phyloP scores from a whole-genome alignment of 2,329 filamentous ascomycete genomes.

The Ophiostoma sp. region DNA sequence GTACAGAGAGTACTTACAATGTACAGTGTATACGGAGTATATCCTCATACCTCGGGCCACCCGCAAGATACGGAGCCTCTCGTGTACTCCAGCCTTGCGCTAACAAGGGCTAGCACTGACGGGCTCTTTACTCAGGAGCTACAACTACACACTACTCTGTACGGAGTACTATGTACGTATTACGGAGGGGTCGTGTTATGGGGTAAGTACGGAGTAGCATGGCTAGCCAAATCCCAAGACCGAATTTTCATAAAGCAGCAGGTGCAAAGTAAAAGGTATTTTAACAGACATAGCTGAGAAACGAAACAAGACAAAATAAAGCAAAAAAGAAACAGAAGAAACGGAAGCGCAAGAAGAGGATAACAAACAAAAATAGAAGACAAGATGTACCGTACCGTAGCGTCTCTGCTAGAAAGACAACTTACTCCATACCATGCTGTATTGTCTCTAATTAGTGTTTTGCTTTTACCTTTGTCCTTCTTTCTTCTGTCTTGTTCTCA shows the following conservation, averaged over 20 bases:
- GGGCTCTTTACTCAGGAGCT: neutral
- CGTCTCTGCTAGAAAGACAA: neutral
- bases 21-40: too few relatives aligned
- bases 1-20: too few relatives aligned
- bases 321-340: neutral
- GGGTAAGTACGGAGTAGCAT: neutral
- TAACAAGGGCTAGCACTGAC: neutral
- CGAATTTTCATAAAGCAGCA: neutral
- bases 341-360: neutral
- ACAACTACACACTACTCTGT: neutral
- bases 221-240: neutral
- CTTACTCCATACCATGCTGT: neutral
- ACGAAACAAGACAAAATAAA: too few relatives aligned
- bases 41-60: neutral
- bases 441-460: too few relatives aligned
- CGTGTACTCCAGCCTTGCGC: conserved; percentile 13
- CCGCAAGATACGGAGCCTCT: neutral
- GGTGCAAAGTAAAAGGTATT: neutral
- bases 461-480: neutral
- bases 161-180: neutral
- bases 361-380: neutral
- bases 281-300: too few relatives aligned
- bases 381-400: neutral
- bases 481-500: neutral
- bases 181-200: neutral